Base-by-base conservation (phyloP, 1,284 basidiomycete species). In the Leucoagaricus sp. region DNA sequence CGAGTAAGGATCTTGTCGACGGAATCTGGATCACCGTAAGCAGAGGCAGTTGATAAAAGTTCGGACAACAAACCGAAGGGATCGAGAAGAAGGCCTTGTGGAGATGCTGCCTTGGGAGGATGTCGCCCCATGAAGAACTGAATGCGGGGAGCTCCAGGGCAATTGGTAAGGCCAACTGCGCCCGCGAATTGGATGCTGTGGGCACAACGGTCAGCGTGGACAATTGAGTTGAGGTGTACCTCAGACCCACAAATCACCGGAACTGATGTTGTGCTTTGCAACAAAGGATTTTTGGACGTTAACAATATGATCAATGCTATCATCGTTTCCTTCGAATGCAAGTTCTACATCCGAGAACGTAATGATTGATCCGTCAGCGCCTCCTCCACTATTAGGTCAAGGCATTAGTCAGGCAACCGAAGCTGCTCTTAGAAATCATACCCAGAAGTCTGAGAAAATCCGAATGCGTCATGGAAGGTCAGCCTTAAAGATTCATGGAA, bases 141-240 rank as follows among this genome's bases (percentile, higher is more conserved):
- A n/a, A 77, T 67, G 4, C 67, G 68, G 3, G 76, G 77, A 33
- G 75, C 73, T 45, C 76, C 77, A n/a, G 75, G 70, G 61, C 77
- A 79, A 58, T 76, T 78, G 58, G 64, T 67, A 21, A 74, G 62
- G 36, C 74, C 76, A 34, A 76, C 69, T 12, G 75, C 74, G 33
- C 71, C 72, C 19, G 75, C 75, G 53, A 78, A 72, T 59, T 76
- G 72, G 41, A 79, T 74, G 53, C 72, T 74, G n/a, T n/a, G n/a
- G n/a, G n/a, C n/a, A n/a, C n/a, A n/a, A n/a, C n/a, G n/a, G n/a
- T n/a, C n/a, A n/a, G n/a, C n/a, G n/a, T 28, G 26, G 42, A 44
- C n/a, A n/a, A n/a, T n/a, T n/a, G n/a, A 19, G 34, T 9, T 47
- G 7, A 4, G 21, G 23, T 8, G 19, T 8, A 49, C 25, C 10